These are phyloP conservation scores for Phytophthora sp. DNA, from an alignment of 352 stramenopile genomes.

Conservation along the genomic window DNA sequence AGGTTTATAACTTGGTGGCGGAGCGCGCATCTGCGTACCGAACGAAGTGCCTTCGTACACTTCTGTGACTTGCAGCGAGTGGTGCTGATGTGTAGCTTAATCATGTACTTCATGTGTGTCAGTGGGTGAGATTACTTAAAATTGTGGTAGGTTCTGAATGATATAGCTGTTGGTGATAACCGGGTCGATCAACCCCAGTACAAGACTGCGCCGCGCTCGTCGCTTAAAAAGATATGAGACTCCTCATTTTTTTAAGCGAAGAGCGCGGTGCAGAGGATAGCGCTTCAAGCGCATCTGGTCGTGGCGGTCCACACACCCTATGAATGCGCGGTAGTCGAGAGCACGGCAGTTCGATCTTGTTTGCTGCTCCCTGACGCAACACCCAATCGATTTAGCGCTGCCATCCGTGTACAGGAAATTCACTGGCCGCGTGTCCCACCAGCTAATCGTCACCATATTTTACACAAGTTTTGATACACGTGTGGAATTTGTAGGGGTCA, in stretches of 20 bases:
- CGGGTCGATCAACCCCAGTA: slow-evolving; percentile 25
- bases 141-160: slow-evolving; percentile 20
- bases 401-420: slow-evolving; percentile 20
- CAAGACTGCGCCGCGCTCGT: no score
- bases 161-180: slow-evolving; percentile 33
- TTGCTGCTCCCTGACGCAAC: background rate
- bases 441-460: slow-evolving; percentile 11
- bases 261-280: slow-evolving; percentile 13
- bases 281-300: slow-evolving; percentile 22
- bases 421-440: slow-evolving; percentile 13
- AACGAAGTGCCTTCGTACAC: slow-evolving; percentile 24
- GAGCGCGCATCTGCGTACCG: background rate
- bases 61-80: slow-evolving; percentile 1
- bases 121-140: slow-evolving; percentile 7
- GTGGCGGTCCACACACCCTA: slow-evolving; percentile 10
- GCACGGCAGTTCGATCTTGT: slow-evolving; percentile 12
- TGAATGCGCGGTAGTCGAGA: slow-evolving; percentile 21
- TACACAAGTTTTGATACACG: background rate
- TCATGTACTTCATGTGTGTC: slow-evolving; percentile 23
- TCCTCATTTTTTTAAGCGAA: slow-evolving; percentile 27
- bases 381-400: slow-evolving; percentile 1
- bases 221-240: no score
- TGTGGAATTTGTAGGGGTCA: background rate
- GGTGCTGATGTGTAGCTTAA: slow-evolving; percentile 11
- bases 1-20: no score